Evolutionary conservation across 495 filamentous ascomycete genomes (phyloP), one percentile per base, ranked within the genome.

Genomic region (Penicillium salamii): DNA sequence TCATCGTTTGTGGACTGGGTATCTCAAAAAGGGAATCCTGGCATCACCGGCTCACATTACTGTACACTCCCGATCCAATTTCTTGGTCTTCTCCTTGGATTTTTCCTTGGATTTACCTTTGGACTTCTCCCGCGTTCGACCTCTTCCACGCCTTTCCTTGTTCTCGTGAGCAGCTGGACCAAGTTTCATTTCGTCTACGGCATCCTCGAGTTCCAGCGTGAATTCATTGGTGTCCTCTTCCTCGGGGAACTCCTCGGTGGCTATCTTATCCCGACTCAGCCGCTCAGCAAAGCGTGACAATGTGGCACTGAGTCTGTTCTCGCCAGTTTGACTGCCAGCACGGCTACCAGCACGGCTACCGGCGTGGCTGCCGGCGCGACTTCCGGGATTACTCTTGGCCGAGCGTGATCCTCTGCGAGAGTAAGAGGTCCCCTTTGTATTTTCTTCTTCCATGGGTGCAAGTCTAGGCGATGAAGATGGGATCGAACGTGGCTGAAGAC

Each of bases 11-110:
- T 34, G 34, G 32, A 48, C 49, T 32, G 40, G 32, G 48, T 50
- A 49, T 51, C 18, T 50, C 24, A 36, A 21, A 32, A 39, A 31
- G 33, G 34, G 29, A 46, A 46, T 29, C 44, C 21, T 39, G 3
- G n/a, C 24, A 48, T 37, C 44, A 7, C 31, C 13, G 42, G 36
- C 36, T 72, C 63, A 84, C 76, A 83, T 81, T 33, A 83, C 64
- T 23, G 69, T 54, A 69, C 89, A 95, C 61, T 92, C 88, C 39
- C 88, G 73, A 44, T 95, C 89, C 7, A 82, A 80, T 38, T 68
- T 76, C 26, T 50, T 62, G 66, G 53, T 72, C 50, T 70, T 80
- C 55, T 71, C 73, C 47, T 71, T 74, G 14, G 61, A 68, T 42
- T 69, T 77, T 28, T 75, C 71, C 38, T 61, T 70, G 19, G 54